Percentiles rank a stretch among this genome's conserved stretches.
Evolutionary conservation across 331 rosid species (phyloP).

Genomic region (Quercus phellos): DNA sequence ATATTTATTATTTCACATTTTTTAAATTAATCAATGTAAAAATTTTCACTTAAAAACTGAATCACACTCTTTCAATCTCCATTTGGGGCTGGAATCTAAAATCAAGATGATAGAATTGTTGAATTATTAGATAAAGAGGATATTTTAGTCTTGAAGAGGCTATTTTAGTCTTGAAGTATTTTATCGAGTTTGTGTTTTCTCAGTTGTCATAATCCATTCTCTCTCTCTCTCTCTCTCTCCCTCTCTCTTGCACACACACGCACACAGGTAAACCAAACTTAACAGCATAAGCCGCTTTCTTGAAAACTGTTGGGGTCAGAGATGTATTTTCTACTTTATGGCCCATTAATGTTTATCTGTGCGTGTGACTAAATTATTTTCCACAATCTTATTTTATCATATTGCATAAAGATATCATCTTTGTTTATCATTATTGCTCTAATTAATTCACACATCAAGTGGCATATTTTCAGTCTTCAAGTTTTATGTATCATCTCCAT

Average conservation of each 20-base stretch:
- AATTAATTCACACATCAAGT: neutral
- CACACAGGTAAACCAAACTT: neutral
- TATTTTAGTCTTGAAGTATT: neutral
- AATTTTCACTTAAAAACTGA: neutral
- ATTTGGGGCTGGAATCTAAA: neutral
- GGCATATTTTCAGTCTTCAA: conserved; percentile 5
- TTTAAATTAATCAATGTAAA: neutral
- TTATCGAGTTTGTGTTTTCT: neutral
- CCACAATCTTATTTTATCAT: neutral
- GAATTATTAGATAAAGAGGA: neutral
- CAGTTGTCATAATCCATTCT: neutral
- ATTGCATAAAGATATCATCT: neutral
- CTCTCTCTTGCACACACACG: neutral
- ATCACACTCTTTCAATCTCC: neutral
- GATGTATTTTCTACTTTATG: neutral
- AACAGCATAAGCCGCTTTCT: neutral
- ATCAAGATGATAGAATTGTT: neutral
- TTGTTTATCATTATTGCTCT: neutral
- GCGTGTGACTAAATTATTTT: neutral
- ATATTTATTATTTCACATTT: neutral
- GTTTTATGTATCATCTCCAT: conserved; percentile 22
- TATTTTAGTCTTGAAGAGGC: neutral
- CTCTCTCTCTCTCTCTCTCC: neutral
- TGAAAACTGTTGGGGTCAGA: neutral
- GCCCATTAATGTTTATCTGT: neutral